A percentile compares a stretch with the other conserved stretches of the same genome.
phyloP scores from a whole-genome alignment of 176 grass and related monocot species.

The Paspalum notatum region DNA sequence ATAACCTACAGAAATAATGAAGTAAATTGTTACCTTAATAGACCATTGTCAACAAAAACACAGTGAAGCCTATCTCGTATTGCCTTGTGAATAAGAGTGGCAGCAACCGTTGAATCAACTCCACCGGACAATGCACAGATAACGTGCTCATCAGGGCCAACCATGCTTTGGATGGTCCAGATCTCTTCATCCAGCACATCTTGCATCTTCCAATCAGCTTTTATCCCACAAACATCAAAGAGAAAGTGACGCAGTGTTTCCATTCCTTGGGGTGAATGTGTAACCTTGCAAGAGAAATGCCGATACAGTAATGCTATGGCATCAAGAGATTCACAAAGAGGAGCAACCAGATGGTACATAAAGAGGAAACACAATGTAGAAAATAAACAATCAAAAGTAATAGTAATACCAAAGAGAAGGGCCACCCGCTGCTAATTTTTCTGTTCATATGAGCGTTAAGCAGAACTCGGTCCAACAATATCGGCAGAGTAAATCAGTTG shows the following conservation, averaged over 20 bases:
- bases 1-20: neutral
- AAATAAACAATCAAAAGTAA: neutral
- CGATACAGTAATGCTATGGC: neutral
- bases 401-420: neutral
- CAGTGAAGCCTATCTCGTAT: conserved; percentile 89
- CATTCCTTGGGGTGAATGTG: conserved; percentile 92
- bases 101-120: conserved; percentile 84
- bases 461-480: neutral
- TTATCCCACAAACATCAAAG: conserved; percentile 78
- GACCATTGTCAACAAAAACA: conserved; percentile 87
- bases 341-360: neutral
- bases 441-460: neutral
- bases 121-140: conserved; percentile 90
- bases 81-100: conserved; percentile 81
- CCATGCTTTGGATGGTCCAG: conserved; percentile 64
- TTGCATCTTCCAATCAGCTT: conserved; percentile 86
- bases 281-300: conserved; percentile 58
- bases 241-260: conserved; percentile 74
- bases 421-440: neutral
- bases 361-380: neutral
- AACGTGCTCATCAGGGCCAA: conserved; percentile 72
- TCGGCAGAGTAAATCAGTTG: neutral
- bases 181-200: conserved; percentile 93
- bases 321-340: neutral
- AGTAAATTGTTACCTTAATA: conserved; percentile 56